Conservation (phyloP, 768 basidiomycete genomes). For the Tubosaeta sp. region DNA sequence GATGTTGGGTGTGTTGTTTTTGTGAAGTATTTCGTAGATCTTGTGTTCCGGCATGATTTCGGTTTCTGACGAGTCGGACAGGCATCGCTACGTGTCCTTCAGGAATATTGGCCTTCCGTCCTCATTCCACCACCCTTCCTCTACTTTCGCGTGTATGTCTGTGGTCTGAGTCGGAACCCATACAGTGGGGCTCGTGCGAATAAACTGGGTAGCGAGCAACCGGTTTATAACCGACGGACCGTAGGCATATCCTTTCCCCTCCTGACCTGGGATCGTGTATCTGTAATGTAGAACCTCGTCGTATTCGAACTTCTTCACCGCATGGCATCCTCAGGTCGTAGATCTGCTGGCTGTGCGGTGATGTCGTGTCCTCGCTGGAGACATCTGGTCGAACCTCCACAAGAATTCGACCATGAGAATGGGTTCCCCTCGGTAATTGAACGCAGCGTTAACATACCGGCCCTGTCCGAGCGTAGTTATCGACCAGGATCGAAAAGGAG, state of each 20-base stretch:
- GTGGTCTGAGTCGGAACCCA: neutral
- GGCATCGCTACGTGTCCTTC: conserved; percentile 4
- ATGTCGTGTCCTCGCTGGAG: neutral
- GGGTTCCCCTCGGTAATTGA: neutral
- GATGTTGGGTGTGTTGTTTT: neutral
- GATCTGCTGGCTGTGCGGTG: neutral
- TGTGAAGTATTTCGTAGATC: neutral
- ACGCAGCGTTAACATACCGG: neutral
- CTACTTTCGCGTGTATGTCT: too few species aligned
- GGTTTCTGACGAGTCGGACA: neutral
- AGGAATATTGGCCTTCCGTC: neutral
- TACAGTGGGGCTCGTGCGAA: neutral
- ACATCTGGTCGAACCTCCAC: conserved; percentile 1
- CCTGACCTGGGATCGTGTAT: neutral
- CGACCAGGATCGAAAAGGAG: neutral
- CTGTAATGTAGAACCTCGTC: neutral
- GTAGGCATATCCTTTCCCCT: neutral
- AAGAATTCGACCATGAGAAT: neutral
- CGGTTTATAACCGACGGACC: neutral
- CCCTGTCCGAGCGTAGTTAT: neutral
- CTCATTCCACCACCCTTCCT: neutral
- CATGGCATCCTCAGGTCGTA: neutral
- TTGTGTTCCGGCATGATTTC: neutral
- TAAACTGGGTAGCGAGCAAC: neutral
- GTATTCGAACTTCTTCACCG: neutral